Percentiles rank a stretch among this genome's conserved stretches.
Evolutionary conservation across 345 rosid species (phyloP).

Genomic region (Gossypioides kirkii): DNA sequence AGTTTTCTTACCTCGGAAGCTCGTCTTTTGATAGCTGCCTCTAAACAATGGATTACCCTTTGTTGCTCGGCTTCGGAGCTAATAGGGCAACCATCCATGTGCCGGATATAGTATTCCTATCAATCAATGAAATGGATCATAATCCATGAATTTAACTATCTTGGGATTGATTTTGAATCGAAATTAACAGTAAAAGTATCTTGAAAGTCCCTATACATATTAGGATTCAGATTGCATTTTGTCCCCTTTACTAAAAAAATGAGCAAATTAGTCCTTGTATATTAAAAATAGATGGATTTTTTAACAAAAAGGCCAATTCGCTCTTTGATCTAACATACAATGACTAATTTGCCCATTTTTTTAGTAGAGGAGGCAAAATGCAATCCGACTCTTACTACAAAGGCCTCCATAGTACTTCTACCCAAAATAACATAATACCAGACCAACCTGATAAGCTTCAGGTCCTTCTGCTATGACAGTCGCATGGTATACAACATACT

Average conservation of each 20-base stretch:
- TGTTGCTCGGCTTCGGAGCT: conserved; percentile 95
- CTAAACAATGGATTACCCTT: conserved; percentile 82
- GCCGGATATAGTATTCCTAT: conserved; percentile 92
- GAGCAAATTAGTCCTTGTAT: too few relatives aligned
- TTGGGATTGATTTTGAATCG: neutral
- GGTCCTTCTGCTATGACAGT: conserved; percentile 68
- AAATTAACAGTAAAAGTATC: neutral
- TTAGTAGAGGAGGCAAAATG: too few relatives aligned
- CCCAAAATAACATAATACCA: too few relatives aligned
- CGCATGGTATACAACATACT: conserved; percentile 69
- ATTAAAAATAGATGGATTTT: too few relatives aligned
- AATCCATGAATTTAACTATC: neutral
- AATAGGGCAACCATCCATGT: conserved; percentile 77
- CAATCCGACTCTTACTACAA: too few relatives aligned
- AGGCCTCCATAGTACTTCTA: too few relatives aligned
- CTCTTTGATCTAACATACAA: too few relatives aligned
- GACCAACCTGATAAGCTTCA: conserved; percentile 68
- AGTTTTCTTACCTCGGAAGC: conserved; percentile 44
- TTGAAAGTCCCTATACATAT: too few relatives aligned
- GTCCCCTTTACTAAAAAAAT: too few relatives aligned
- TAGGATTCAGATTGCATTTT: too few relatives aligned
- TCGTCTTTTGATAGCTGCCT: conserved; percentile 88
- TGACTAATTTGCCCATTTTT: too few relatives aligned
- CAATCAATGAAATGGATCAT: neutral
- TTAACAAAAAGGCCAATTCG: too few relatives aligned